Evolutionary conservation across 345 rosid genomes (phyloP).

Genomic region (Citrus medica): DNA sequence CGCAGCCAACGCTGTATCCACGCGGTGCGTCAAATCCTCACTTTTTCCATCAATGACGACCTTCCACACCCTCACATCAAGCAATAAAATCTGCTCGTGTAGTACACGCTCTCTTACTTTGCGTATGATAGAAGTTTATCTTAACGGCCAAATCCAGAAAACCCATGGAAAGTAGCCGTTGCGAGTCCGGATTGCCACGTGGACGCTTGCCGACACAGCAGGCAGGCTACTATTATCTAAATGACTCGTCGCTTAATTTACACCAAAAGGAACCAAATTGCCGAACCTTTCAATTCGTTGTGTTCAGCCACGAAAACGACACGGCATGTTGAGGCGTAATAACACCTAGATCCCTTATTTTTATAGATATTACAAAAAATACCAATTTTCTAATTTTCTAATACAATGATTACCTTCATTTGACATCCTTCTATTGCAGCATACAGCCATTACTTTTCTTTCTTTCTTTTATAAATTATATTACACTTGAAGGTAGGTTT

Average conservation of each 20-base stretch:
- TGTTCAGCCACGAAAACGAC: not conserved
- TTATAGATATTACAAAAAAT: not conserved
- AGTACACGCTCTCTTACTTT: not conserved
- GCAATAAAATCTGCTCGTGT: not conserved
- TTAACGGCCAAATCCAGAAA: not conserved
- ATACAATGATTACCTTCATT: too few relatives aligned
- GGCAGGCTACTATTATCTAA: not conserved
- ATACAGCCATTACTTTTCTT: too few relatives aligned
- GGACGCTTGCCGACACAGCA: slow-evolving; percentile 22
- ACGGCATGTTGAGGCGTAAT: not conserved
- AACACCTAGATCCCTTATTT: not conserved
- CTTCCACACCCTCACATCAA: not conserved
- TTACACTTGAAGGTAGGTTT: too few relatives aligned
- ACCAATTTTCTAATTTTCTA: too few relatives aligned
- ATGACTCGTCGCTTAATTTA: not conserved
- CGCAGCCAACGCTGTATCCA: slow-evolving; percentile 8
- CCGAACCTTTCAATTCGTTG: not conserved
- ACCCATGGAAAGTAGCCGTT: slow-evolving; percentile 26
- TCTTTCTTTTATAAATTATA: too few relatives aligned
- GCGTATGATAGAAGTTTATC: not conserved
- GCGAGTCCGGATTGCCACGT: slow-evolving; percentile 10
- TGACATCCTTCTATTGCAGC: too few relatives aligned
- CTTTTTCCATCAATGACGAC: too few relatives aligned
- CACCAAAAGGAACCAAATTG: not conserved
- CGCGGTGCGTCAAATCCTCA: not conserved